Conservation (phyloP, 1,284 basidiomycete genomes). For the Irpex lacteus region DNA sequence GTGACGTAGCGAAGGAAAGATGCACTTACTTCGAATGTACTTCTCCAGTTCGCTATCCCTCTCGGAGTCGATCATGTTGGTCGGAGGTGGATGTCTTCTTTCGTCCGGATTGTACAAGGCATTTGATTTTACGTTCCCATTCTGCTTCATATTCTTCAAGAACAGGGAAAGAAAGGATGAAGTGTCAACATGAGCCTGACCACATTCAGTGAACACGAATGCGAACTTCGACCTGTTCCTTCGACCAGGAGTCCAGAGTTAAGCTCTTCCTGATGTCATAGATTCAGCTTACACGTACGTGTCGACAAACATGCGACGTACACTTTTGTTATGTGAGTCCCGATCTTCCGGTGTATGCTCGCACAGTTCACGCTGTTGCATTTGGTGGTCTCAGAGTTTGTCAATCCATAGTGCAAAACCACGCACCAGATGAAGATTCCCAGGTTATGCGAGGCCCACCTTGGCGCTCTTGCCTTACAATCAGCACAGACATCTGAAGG, state of each 20-base stretch:
- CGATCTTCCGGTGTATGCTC: constrained; percentile 85
- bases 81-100: constrained; percentile 70
- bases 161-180: constrained; percentile 11
- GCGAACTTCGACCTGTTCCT: constrained; percentile 80
- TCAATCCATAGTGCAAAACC: background rate
- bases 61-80: constrained; percentile 74
- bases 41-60: constrained; percentile 83
- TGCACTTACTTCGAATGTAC: constrained; percentile 69
- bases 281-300: constrained; percentile 6
- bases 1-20: background rate
- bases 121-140: constrained; percentile 78
- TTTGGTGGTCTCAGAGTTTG: background rate
- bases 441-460: constrained; percentile 82
- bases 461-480: constrained; percentile 71
- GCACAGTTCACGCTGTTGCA: constrained; percentile 70
- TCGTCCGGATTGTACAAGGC: constrained; percentile 75
- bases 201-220: constrained; percentile 12
- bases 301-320: constrained; percentile 34
- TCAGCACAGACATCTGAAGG: constrained; percentile 76
- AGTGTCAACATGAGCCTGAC: constrained; percentile 11
- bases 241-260: constrained; percentile 81
- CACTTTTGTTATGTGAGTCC: constrained; percentile 85
- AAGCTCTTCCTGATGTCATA: constrained; percentile 68
- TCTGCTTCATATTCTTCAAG: constrained; percentile 68
- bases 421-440: constrained; percentile 79